Base-by-base conservation (phyloP, 768 basidiomycete genomes). In the Psilocybe sp. region DNA sequence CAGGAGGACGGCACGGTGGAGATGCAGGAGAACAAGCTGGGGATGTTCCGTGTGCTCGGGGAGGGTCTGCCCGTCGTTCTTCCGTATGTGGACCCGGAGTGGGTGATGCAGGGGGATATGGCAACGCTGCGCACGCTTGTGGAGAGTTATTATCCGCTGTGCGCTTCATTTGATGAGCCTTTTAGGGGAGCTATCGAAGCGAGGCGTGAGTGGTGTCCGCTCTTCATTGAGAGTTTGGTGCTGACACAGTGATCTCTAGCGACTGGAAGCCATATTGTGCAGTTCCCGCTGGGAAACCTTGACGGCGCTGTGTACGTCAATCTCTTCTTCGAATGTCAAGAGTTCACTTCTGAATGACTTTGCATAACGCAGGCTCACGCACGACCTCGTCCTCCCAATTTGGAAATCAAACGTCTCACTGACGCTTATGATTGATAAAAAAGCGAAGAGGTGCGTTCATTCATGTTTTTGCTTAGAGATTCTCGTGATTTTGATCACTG, bases 371-470 rank as follows among this genome's bases (percentile, higher is more conserved):
- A 93, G 88, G 5, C 72, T 92, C 33, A 72, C 78, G n/a, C 83
- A 90, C 56, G 85, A 92, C 45, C 75, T 98, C 19, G 67, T 87
- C n/a, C 70, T 98, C n/a, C 96, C 97, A 0, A 78, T 98, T 45
- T 98, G 96, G 97, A 94, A 91, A 69, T 93, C 92, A 2, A 87
- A 86, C 51, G 82, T 84, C 11, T 96, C 93, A 0, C 64, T 96
- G 46, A 83, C 87, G 0, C 74, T 98, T 50, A 93, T 98, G 92
- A 84, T 97, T 47, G 94, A 98, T 69, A 99, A 98, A 68, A 89
- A 89, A 62, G 91, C 93, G 19, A 98, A 98, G 70, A 92, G 88
- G 95, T 92, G 39, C 10, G 73, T 64, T 31, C 32, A 9, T 14
- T 11, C 13, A 15, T 4, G 9, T 23, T n/a, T n/a, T n/a, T n/a